phyloP scores from a whole-genome alignment of 805 yeast genomes.

The Wickerhamiella nectarea region DNA sequence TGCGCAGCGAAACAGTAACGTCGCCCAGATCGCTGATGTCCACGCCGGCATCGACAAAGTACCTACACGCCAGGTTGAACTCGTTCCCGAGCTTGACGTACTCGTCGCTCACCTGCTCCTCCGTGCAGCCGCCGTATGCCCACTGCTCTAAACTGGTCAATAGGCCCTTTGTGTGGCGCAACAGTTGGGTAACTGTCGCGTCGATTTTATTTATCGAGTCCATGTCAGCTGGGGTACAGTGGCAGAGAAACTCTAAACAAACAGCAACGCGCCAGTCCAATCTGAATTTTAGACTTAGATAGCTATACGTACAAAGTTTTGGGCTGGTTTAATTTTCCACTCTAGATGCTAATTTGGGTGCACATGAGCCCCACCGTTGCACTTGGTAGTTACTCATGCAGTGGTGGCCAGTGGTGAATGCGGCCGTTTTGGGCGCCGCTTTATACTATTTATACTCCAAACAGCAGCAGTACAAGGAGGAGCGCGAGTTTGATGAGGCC shows the following conservation, averaged over 20 bases:
- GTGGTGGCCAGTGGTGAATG: conserved; percentile 6
- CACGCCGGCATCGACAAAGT: conserved; percentile 66
- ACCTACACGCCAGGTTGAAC: conserved; percentile 70
- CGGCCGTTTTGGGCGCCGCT: conserved; percentile 2
- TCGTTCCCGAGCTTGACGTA: conserved; percentile 90
- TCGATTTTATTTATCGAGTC: conserved; percentile 6
- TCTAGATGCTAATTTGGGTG: no score
- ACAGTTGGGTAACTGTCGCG: conserved; percentile 38
- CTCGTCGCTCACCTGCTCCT: conserved; percentile 73
- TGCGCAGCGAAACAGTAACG: conserved; percentile 70
- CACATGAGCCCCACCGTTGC: no score
- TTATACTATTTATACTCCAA: background rate
- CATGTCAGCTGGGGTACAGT: background rate
- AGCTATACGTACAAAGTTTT: background rate
- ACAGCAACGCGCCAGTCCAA: no score
- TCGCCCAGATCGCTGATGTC: conserved; percentile 73
- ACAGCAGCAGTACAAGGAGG: conserved; percentile 2
- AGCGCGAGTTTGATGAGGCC: conserved; percentile 5
- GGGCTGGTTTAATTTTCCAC: background rate
- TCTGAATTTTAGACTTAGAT: background rate
- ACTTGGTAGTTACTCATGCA: conserved; percentile 7
- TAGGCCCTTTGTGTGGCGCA: conserved; percentile 79
- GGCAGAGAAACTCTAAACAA: no score
- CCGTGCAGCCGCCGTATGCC: conserved; percentile 73
- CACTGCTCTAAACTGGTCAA: conserved; percentile 80